Evolutionary conservation across 2,329 filamentous ascomycete genomes (phyloP).

Genomic region (Colletotrichum sp.): DNA sequence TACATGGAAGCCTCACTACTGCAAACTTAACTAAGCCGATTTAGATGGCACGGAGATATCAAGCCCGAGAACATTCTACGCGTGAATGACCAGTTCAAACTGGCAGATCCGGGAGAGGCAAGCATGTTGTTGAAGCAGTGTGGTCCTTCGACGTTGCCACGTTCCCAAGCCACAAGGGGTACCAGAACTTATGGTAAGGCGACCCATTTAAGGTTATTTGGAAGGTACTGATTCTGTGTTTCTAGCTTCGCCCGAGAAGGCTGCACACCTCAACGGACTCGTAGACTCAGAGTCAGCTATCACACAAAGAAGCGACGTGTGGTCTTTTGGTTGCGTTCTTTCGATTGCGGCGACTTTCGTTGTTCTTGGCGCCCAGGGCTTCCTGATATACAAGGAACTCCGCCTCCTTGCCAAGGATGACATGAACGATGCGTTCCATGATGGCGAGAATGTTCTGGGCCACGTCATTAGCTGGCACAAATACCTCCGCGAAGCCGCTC

Average conservation of each 20-base stretch:
- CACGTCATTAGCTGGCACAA: not conserved
- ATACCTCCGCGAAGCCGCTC: not conserved
- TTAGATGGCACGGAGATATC: constrained; percentile 42
- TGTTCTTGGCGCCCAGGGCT: constrained; percentile 29
- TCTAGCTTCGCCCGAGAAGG: not conserved
- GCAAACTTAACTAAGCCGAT: not conserved
- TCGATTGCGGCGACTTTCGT: constrained; percentile 43
- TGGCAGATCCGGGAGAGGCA: constrained; percentile 42
- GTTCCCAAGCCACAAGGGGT: constrained; percentile 24
- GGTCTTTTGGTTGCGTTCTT: constrained; percentile 44
- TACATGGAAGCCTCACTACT: too few species aligned
- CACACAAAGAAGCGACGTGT: constrained; percentile 40
- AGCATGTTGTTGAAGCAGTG: not conserved
- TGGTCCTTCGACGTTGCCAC: not conserved
- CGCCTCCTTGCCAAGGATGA: not conserved
- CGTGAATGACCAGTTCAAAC: constrained; percentile 36
- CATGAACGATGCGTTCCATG: not conserved
- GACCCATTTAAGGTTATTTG: too few species aligned
- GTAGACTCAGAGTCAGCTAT: constrained; percentile 7
- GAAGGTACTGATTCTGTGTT: too few species aligned
- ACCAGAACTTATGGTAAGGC: constrained; percentile 39
- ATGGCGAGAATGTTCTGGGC: not conserved
- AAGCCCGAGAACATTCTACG: constrained; percentile 38
- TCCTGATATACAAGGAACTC: not conserved
- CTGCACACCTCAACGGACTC: not conserved